Evolutionary conservation across 495 filamentous ascomycete species (phyloP).

Genomic region (Podospora bellae-mahoneyi): DNA sequence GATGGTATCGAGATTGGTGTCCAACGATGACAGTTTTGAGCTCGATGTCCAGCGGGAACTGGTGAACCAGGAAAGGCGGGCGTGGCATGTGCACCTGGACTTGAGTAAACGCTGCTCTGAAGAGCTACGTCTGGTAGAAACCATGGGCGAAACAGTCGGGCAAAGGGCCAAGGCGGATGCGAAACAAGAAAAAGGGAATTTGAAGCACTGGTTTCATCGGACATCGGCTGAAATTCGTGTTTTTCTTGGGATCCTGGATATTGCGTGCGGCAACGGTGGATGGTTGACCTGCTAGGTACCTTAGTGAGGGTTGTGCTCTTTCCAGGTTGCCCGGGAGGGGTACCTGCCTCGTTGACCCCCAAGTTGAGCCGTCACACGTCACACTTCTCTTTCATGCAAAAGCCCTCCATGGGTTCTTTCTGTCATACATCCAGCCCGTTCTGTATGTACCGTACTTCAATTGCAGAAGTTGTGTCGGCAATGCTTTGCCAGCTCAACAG

Average conservation of each 20-base stretch:
- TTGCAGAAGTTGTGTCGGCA: too few relatives aligned
- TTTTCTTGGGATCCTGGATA: not conserved
- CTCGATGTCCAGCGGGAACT: conserved; percentile 6
- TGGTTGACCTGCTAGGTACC: not conserved
- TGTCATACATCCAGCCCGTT: not conserved
- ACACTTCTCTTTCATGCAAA: too few relatives aligned
- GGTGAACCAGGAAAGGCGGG: not conserved
- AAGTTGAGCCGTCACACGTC: not conserved
- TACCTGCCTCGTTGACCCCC: not conserved
- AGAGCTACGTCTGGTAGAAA: not conserved
- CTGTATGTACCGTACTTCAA: too few relatives aligned
- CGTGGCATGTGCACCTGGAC: not conserved
- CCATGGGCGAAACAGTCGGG: not conserved
- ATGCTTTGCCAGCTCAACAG: too few relatives aligned
- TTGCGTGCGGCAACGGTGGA: not conserved
- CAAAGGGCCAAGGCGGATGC: not conserved
- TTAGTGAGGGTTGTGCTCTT: too few relatives aligned
- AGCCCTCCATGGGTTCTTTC: not conserved
- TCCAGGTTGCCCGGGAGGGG: too few relatives aligned
- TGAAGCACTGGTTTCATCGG: not conserved
- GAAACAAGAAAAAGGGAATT: not conserved
- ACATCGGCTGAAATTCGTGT: not conserved
- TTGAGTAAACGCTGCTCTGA: not conserved
- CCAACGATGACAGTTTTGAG: not conserved
- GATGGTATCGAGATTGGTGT: conserved; percentile 8